These are phyloP conservation scores for Vickermania ingenoplastis DNA, from an alignment of 208 protist genomes.

Conservation along the genomic window DNA sequence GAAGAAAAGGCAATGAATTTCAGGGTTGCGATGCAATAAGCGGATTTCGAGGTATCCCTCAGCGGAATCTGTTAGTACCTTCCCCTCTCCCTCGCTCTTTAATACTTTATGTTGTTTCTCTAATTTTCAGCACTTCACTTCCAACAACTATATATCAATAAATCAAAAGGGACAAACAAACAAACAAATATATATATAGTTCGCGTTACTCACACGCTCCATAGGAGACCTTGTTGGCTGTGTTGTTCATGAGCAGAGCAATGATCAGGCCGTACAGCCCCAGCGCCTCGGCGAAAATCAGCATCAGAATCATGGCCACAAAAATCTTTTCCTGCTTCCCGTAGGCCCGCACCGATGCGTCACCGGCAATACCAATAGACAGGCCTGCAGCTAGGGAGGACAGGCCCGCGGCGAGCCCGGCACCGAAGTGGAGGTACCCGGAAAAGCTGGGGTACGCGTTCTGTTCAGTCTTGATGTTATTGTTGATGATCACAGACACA, in stretches of 20 bases:
- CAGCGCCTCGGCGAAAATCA: no score
- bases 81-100: not conserved
- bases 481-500: constrained; percentile 97
- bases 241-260: constrained; percentile 92
- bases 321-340: constrained; percentile 97
- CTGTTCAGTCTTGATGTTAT: constrained; percentile 69
- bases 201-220: constrained; percentile 8
- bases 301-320: constrained; percentile 99
- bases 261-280: constrained; percentile 99
- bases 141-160: not conserved
- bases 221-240: constrained; percentile 54
- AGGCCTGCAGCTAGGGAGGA: constrained; percentile 96
- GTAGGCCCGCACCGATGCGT: constrained; percentile 88
- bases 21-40: no score
- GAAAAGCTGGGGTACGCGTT: constrained; percentile 66
- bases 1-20: no score
- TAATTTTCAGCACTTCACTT: not conserved
- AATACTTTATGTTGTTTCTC: not conserved
- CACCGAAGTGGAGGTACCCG: constrained; percentile 83
- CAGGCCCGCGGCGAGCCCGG: constrained; percentile 92
- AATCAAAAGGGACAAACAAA: not conserved
- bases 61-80: not conserved
- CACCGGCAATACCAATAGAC: constrained; percentile 99
- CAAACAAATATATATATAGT: no score
- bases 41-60: not conserved